Evolutionary conservation across 306 rosid species (phyloP).

Genomic region (Erythrophleum fordii): DNA sequence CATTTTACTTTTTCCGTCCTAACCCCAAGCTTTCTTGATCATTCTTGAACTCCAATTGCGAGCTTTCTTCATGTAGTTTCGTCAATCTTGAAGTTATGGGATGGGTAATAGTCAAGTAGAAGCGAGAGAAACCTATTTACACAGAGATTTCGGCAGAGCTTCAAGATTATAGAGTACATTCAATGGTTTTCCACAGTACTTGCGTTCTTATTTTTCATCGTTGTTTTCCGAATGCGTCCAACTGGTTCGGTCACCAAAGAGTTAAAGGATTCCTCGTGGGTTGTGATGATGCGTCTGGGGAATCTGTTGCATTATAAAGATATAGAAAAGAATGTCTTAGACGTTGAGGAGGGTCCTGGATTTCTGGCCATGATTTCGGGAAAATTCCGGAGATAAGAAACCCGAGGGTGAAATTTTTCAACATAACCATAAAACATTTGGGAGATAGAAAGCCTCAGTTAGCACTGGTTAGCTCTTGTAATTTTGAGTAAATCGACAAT

Average conservation of each 20-base stretch:
- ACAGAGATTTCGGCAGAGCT: constrained; percentile 82
- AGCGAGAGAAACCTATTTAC: constrained; percentile 63
- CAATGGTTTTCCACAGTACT: constrained; percentile 88
- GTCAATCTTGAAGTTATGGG: constrained; percentile 41
- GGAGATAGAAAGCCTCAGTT: constrained; percentile 84
- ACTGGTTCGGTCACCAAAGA: constrained; percentile 79
- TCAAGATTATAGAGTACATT: constrained; percentile 77
- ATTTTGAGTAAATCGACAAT: too few species aligned
- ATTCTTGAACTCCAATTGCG: constrained; percentile 23
- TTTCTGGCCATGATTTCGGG: constrained; percentile 70
- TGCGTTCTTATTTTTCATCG: constrained; percentile 73
- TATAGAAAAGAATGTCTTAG: constrained; percentile 56
- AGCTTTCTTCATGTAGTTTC: constrained; percentile 32
- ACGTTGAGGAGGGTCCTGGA: constrained; percentile 69
- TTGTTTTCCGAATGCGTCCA: constrained; percentile 76
- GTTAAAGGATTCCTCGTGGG: constrained; percentile 39
- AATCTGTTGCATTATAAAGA: constrained; percentile 54
- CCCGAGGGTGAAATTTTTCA: constrained; percentile 47
- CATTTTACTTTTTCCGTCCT: constrained; percentile 32
- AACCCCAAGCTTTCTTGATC: too few species aligned
- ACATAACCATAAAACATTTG: constrained; percentile 49
- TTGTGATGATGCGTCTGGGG: constrained; percentile 47
- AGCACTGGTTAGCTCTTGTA: constrained; percentile 75
- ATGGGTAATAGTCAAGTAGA: constrained; percentile 71
- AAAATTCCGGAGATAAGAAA: constrained; percentile 61